Base-by-base conservation (phyloP, 1,139 yeast species). In the Suhomyces choctaworum region DNA sequence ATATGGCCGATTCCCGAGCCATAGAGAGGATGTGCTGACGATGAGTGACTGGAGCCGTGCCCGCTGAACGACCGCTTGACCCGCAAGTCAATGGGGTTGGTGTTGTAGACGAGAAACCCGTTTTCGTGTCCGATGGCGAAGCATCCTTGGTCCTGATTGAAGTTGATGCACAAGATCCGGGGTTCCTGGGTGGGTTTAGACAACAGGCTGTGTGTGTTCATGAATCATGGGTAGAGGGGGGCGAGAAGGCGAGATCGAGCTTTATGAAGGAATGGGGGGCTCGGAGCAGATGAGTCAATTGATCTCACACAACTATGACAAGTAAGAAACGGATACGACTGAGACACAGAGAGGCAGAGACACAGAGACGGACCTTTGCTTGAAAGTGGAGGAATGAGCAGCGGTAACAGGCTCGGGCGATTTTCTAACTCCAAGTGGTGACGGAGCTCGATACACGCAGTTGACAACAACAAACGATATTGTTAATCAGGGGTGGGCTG, bases 121-220 rank as follows among this genome's bases (percentile, higher is more conserved):
- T 70, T 62, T 45, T 86, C 90, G 47, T 82, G 84, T 33, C 94
- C 87, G 21, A 87, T 69, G 16, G 96, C 87, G 62, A 90, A 89
- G 56, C 97, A 89, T 30, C 89, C 86, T 51, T 82, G 87, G 60
- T 89, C 96, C 61, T 88, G 96, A 60, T 90, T 90, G 66, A 89
- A 89, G 21, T 79, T 64, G 11, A 82, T 78, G 43, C 79, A 73
- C 16, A 82, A 64, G 25, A 83, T 67, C 36, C 62, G 61, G 16
- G 74, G 67, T 39, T 60, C 68, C 14, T 55, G 40, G 16, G 29
- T 17, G 3, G 40, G 33, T 16, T 48, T 46, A 22, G 54, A 50
- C 17, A 65, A 45, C 12, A 67, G 57, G 17, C 51, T 51, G 31
- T 65, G 71, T 7, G 74, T 63, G 47, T 70, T 68, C 76, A 70